Base-by-base conservation (phyloP, 116 monocot species). In the Dioscorea cayenensis region DNA sequence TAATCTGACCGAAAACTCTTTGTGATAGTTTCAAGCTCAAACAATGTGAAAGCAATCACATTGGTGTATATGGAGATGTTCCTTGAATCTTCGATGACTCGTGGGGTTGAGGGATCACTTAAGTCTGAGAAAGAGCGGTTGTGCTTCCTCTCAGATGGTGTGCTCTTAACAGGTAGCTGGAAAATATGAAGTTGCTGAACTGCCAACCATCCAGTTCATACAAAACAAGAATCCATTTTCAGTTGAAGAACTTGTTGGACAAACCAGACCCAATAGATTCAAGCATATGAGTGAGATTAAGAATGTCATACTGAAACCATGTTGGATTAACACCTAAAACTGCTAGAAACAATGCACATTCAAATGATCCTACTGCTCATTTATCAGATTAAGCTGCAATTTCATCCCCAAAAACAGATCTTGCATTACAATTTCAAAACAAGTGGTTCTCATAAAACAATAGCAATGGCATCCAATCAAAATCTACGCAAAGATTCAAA, bases 1-100 rank as follows among this genome's bases (percentile, higher is more conserved):
- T 95, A 89, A 69, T 92, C 95, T 1, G 92, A 72, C 10, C 95
- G 84, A 71, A 95, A 95, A 77, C 83, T 85, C 77, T 92, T 95
- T 49, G 95, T 95, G 38, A 91, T 91, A 0, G 89, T 91, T 72
- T 89, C 89, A 14, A 95, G 91, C 77, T 95, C 95, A 36, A 85
- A 91, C 65, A 91, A 73, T 55, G 95, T 86, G 79, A 95, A 95
- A 5, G 86, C 82, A 14, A 95, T 95, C 48, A 91, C 77, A 71
- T 91, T 83, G 20, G 84, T 89, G 83, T 95, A 89, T 64, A 91
- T 89, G 27, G 84, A 75, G 60, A 91, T 86, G 64, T 95, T 91
- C 60, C 76, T 88, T 8, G 91, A 82, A 58, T 95, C 91, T 51
- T 89, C 95, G 6, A 89, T 63, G 52, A 80, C 79, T 13, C 90